phyloP scores from a whole-genome alignment of 2,329 filamentous ascomycete genomes.

The Davidsoniella australis region DNA sequence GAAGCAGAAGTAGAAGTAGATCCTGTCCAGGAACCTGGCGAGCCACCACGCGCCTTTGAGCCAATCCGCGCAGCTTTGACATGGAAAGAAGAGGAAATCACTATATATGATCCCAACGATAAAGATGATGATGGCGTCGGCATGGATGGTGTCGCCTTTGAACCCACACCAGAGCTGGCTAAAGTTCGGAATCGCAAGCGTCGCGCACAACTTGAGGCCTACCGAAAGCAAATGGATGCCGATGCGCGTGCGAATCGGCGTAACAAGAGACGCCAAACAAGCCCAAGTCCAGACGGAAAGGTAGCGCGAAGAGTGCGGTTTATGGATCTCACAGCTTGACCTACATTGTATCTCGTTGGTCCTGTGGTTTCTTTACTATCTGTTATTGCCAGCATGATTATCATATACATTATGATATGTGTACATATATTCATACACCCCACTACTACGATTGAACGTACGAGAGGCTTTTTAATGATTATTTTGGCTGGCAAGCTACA shows the following conservation, averaged over 20 bases:
- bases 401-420: neutral
- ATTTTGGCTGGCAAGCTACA: neutral
- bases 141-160: constrained; percentile 52
- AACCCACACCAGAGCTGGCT: constrained; percentile 43
- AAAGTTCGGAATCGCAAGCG: constrained; percentile 39
- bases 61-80: constrained; percentile 42
- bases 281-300: neutral
- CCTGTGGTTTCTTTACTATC: neutral
- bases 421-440: too few species aligned
- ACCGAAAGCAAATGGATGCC: constrained; percentile 41
- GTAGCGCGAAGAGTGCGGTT: constrained; percentile 8
- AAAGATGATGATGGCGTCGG: constrained; percentile 50
- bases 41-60: constrained; percentile 2
- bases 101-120: constrained; percentile 46
- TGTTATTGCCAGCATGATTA: neutral
- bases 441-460: neutral
- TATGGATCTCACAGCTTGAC: constrained; percentile 2
- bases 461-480: neutral
- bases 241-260: constrained; percentile 33
- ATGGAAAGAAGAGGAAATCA: constrained; percentile 53
- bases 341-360: constrained; percentile 1
- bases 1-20: constrained; percentile 15
- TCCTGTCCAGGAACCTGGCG: constrained; percentile 19
- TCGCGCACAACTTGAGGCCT: constrained; percentile 44
- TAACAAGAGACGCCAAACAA: constrained; percentile 9